phyloP scores from a whole-genome alignment of 768 basidiomycete genomes.

The Pleurotus djamor region DNA sequence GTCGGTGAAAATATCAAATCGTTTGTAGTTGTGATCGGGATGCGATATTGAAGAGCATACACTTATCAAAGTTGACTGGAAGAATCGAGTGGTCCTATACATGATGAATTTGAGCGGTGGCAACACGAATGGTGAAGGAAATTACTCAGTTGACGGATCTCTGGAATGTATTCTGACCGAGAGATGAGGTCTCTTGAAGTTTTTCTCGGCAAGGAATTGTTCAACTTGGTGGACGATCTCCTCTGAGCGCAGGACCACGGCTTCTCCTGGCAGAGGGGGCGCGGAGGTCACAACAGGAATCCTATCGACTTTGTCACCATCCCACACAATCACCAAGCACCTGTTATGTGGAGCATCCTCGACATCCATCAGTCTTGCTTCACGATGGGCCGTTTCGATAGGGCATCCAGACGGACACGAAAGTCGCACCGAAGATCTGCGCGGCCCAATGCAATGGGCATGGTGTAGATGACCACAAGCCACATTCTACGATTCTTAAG shows the following conservation, averaged over 20 bases:
- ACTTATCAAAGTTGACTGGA: conserved; percentile 20
- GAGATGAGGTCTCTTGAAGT: conserved; percentile 10
- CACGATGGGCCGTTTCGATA: conserved; percentile 12
- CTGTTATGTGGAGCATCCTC: neutral
- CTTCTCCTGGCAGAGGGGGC: neutral
- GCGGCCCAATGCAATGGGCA: conserved; percentile 21
- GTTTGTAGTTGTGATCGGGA: conserved; percentile 11
- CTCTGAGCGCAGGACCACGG: conserved; percentile 6
- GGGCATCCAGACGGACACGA: conserved; percentile 24
- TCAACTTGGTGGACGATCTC: conserved; percentile 12
- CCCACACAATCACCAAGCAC: conserved; percentile 19
- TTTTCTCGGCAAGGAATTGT: conserved; percentile 12
- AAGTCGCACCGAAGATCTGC: neutral
- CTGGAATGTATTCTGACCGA: conserved; percentile 18
- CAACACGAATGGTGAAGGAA: neutral
- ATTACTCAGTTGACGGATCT: conserved; percentile 19
- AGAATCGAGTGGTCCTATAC: conserved; percentile 16
- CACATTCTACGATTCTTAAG: conserved; percentile 17
- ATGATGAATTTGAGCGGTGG: neutral
- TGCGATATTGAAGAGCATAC: conserved; percentile 20
- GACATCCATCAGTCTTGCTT: conserved; percentile 13
- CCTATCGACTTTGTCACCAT: conserved; percentile 21
- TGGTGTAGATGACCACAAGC: conserved; percentile 24
- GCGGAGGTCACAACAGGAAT: conserved; percentile 13
- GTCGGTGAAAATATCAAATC: conserved; percentile 15